A percentile compares a stretch with the other conserved stretches of the same genome.
These are phyloP conservation scores for Pleodorina starrii DNA, from an alignment of 139 green algal species.

Conservation along the genomic window DNA sequence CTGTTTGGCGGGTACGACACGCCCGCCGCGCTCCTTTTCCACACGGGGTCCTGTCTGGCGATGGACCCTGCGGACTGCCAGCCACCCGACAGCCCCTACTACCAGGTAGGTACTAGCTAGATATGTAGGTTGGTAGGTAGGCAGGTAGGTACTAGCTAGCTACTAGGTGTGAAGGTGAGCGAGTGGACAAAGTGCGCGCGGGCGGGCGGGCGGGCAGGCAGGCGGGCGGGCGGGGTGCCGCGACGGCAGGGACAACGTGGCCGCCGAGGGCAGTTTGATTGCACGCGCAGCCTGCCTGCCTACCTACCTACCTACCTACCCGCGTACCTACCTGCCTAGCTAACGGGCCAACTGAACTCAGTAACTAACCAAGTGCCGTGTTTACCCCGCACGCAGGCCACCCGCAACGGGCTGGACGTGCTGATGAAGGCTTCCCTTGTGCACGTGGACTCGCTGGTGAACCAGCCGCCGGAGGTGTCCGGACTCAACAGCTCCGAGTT, in stretches of 20 bases:
- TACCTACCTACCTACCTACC: too few relatives aligned
- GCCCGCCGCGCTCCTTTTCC: background rate
- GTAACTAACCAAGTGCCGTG: too few relatives aligned
- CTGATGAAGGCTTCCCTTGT: background rate
- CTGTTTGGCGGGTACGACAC: background rate
- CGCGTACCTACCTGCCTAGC: too few relatives aligned
- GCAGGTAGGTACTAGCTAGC: too few relatives aligned
- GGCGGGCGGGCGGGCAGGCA: too few relatives aligned
- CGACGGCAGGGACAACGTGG: too few relatives aligned
- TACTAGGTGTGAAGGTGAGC: too few relatives aligned
- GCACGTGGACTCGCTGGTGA: background rate
- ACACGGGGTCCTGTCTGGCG: background rate
- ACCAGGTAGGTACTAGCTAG: background rate
- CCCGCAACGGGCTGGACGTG: constrained; percentile 40
- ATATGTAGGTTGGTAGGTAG: background rate
- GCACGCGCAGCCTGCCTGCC: too few relatives aligned
- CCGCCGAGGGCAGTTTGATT: too few relatives aligned
- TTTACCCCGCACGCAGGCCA: background rate
- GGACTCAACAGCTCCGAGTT: constrained; percentile 26
- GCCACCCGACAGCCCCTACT: background rate
- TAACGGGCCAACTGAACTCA: too few relatives aligned
- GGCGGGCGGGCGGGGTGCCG: too few relatives aligned
- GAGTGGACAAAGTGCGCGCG: too few relatives aligned
- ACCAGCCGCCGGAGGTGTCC: background rate
- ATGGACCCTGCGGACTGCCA: background rate